Evolutionary conservation across 768 basidiomycete species (phyloP).

Genomic region (Leccinum pellstonianum): DNA sequence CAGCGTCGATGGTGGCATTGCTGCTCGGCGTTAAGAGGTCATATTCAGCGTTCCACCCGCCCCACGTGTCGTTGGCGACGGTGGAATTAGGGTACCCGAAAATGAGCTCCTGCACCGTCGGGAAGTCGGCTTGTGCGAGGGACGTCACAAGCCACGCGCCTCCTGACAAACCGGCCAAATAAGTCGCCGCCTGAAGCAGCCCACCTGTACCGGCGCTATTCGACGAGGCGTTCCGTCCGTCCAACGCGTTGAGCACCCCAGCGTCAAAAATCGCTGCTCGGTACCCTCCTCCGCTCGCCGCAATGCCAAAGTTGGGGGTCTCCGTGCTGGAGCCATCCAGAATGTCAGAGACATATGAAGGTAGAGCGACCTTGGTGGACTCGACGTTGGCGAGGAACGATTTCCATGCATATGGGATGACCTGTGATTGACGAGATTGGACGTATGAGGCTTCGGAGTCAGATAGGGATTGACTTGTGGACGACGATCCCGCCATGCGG

Average conservation of each 20-base stretch:
- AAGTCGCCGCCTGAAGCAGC: slow-evolving; percentile 51
- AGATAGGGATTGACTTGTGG: slow-evolving; percentile 36
- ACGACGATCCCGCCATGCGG: slow-evolving; percentile 25
- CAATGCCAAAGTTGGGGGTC: slow-evolving; percentile 45
- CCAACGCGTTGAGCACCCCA: slow-evolving; percentile 48
- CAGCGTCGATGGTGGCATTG: slow-evolving; percentile 12
- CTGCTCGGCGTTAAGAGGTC: slow-evolving; percentile 20
- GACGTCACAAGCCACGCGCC: slow-evolving; percentile 41
- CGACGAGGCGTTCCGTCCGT: slow-evolving; percentile 47
- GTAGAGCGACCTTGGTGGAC: slow-evolving; percentile 28
- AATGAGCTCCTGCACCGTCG: slow-evolving; percentile 38
- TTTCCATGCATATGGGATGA: slow-evolving; percentile 41
- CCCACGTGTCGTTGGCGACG: slow-evolving; percentile 25
- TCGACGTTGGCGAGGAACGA: slow-evolving; percentile 40
- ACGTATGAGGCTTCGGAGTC: slow-evolving; percentile 38
- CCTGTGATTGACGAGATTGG: slow-evolving; percentile 30
- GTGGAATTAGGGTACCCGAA: slow-evolving; percentile 30
- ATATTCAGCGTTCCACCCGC: slow-evolving; percentile 35
- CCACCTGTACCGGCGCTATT: slow-evolving; percentile 45
- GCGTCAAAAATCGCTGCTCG: slow-evolving; percentile 56
- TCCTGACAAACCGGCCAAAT: slow-evolving; percentile 52
- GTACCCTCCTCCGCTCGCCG: slow-evolving; percentile 56
- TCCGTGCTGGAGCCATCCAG: slow-evolving; percentile 19
- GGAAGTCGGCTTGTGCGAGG: slow-evolving; percentile 41
- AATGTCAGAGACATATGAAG: slow-evolving; percentile 36